Base-by-base conservation (phyloP, 2,329 filamentous ascomycete species). In the Diplodia sapinea region DNA sequence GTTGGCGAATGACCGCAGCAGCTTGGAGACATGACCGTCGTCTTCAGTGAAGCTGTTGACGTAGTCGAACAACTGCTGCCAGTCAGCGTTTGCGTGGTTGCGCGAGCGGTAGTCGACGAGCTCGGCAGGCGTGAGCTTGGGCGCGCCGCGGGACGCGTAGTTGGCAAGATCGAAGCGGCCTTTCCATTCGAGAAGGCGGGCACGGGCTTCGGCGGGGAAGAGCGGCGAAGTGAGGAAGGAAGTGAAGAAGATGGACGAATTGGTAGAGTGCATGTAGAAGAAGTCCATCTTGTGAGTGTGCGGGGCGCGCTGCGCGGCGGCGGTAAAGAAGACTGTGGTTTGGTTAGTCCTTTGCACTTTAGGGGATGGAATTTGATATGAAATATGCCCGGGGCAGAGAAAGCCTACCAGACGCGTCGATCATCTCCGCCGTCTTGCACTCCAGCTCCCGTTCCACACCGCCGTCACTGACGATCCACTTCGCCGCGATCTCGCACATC, bases 11-110 rank as follows among this genome's bases (percentile, higher is more conserved):
- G 92, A 89, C 38, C 93, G 83, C 8, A 89, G 83, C 5, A 96
- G 79, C 78, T 97, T 97, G 65, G 89, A 83, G 11, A 88, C 84
- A 79, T 98, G 94, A 0, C 94, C 93, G 77, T 97, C 93, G 71
- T 97, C 94, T 0, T 84, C 74, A 2, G 23, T 17, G 26, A 82
- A 74, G 43, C 73, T 71, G 65, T 83, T 83, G 61, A 79, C 85
- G 63, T 76, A 81, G 69, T 78, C 74, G 69, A 84, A 81, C 54
- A 85, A 74, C 23, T 73, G 78, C 51, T 78, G 78, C 85, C 82
- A 84, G 31, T 43, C 2, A 73, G 72, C 3, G 73, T 72, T 57
- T 81, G 79, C 47, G 5, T 36, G 20, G 29, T 36, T 43, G 5
- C 51, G 26, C 1, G n/a, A 47, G 12, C 4, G 20, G 23, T 68